phyloP scores from a whole-genome alignment of 1,284 basidiomycete species.

The Trametes sp. region DNA sequence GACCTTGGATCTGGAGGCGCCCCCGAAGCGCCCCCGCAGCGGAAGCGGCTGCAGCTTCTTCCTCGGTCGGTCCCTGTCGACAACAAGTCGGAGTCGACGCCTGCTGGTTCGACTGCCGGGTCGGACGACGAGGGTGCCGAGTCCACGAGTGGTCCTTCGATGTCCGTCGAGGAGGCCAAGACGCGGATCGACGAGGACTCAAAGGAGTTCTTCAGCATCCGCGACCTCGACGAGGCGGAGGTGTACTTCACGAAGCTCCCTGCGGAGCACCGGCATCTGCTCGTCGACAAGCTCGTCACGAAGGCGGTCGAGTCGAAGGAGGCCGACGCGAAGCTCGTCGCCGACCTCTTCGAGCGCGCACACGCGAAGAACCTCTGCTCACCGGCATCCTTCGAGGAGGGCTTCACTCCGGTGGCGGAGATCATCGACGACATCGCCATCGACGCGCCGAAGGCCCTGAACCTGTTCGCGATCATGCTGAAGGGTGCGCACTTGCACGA shows the following conservation, averaged over 20 bases:
- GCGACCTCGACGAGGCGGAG: slow-evolving; percentile 87
- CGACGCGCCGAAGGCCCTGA: slow-evolving; percentile 88
- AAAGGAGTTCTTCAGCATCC: slow-evolving; percentile 80
- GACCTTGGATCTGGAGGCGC: slow-evolving; percentile 48
- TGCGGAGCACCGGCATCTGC: slow-evolving; percentile 62
- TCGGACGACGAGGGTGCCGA: slow-evolving; percentile 62
- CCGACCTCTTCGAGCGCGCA: slow-evolving; percentile 68
- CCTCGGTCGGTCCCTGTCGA: slow-evolving; percentile 64
- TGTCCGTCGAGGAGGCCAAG: slow-evolving; percentile 77
- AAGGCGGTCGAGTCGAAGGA: slow-evolving; percentile 83
- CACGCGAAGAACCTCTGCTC: slow-evolving; percentile 63
- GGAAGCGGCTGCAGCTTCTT: slow-evolving; percentile 77
- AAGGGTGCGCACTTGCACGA: slow-evolving; percentile 70
- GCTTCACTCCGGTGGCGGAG: slow-evolving; percentile 73
- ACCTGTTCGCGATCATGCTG: slow-evolving; percentile 78
- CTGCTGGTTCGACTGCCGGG: slow-evolving; percentile 58
- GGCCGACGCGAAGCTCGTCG: slow-evolving; percentile 83
- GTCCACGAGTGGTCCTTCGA: slow-evolving; percentile 45
- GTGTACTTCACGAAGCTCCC: slow-evolving; percentile 82
- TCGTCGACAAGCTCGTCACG: slow-evolving; percentile 81
- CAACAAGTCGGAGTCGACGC: slow-evolving; percentile 53
- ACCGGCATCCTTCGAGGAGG: slow-evolving; percentile 65
- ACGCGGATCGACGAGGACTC: slow-evolving; percentile 84
- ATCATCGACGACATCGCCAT: slow-evolving; percentile 87
- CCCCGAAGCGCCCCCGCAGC: slow-evolving; percentile 55